phyloP scores from a whole-genome alignment of 306 rosid genomes.

The Nissolia schottii region DNA sequence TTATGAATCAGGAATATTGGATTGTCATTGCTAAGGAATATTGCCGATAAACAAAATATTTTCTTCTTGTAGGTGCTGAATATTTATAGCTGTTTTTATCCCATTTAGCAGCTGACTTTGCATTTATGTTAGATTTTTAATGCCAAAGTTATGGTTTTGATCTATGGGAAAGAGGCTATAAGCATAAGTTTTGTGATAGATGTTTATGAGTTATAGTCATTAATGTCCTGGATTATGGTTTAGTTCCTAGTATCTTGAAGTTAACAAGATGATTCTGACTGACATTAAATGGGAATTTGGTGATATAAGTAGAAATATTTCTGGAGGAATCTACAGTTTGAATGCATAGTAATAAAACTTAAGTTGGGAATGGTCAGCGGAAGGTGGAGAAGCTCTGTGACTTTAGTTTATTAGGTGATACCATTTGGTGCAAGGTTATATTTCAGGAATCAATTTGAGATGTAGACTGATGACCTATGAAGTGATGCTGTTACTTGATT shows the following conservation, averaged over 20 bases:
- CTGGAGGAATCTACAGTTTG: background rate
- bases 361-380: background rate
- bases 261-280: background rate
- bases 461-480: background rate
- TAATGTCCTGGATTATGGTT: background rate
- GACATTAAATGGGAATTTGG: background rate
- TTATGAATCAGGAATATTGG: background rate
- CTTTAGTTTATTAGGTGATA: background rate
- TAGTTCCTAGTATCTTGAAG: constrained; percentile 1
- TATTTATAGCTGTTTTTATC: background rate
- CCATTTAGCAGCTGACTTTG: background rate
- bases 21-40: background rate
- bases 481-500: background rate
- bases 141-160: constrained; percentile 4
- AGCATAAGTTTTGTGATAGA: background rate
- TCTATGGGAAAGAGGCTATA: background rate
- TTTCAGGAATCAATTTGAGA: background rate
- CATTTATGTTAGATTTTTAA: background rate
- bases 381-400: background rate
- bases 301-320: background rate
- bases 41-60: background rate
- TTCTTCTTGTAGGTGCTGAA: background rate
- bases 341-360: background rate
- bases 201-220: background rate
- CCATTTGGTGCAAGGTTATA: background rate